phyloP scores from a whole-genome alignment of 345 rosid genomes.

The Eucalyptus coolabah region DNA sequence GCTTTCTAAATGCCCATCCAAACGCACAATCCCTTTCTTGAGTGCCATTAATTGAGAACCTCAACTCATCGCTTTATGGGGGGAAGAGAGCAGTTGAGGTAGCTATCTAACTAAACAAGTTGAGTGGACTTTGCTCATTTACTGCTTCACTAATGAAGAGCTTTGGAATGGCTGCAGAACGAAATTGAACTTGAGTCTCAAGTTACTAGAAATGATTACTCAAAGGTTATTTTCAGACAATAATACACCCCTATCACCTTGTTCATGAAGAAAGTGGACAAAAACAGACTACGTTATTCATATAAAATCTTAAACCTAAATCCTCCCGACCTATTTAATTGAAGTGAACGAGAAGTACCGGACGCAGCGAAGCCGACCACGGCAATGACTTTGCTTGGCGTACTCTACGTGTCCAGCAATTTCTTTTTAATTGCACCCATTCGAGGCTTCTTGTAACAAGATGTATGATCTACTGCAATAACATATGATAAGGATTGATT shows the following conservation, averaged over 20 bases:
- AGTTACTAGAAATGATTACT: background rate
- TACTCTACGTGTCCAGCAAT: background rate
- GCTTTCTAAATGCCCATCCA: no score
- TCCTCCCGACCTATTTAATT: background rate
- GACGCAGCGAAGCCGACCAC: background rate
- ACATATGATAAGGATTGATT: background rate
- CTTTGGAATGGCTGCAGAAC: background rate
- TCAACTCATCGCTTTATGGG: background rate
- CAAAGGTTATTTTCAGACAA: background rate
- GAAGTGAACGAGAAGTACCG: background rate
- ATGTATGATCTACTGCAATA: background rate
- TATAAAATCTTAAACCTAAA: background rate
- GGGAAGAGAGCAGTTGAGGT: background rate
- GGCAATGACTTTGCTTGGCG: background rate
- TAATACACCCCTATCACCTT: background rate
- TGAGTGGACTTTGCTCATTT: background rate
- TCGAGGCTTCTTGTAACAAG: background rate
- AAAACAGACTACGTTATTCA: background rate
- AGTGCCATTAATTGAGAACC: background rate
- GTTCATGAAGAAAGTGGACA: background rate
- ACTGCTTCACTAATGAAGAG: background rate
- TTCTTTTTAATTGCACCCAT: background rate
- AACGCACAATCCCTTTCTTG: background rate
- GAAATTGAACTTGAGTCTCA: background rate
- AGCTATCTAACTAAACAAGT: background rate